Evolutionary conservation across 768 basidiomycete genomes (phyloP), one percentile per base, ranked within the genome.

Genomic region (Lepiota venenata): DNA sequence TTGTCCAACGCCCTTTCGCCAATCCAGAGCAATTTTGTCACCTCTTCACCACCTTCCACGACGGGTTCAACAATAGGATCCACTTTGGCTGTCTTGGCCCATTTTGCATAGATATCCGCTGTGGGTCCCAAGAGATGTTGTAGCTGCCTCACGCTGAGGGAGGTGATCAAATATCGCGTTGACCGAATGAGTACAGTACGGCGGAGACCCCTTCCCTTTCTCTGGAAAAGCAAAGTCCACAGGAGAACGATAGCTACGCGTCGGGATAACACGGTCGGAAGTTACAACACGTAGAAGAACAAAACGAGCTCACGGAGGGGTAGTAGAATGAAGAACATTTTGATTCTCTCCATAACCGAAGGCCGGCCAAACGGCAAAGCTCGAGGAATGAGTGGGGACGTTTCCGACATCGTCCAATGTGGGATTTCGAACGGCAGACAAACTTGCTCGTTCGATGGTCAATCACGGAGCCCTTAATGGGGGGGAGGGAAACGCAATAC

Each of bases 1-100:
- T 59, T 57, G 18, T 62, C 57, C 35, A 57, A 47, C 29, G 49
- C 45, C 29, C 59, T 51, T 29, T 60, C 56, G 5, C 60, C 56
- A 16, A 56, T 46, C 58, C 60, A 63, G 20, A 61, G 51, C 9
- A 61, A 29, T 20, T 61, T 56, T 1, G 57, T 32, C 32, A 32
- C 52, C 2, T 40, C 57, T 39, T 59, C 60, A n/a, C 37, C 54
- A 27, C 59, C 54, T 14, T 21, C 40, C 35, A 8, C 2, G 32
- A 32, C 32, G 32, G 32, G 10, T 32, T 61, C 61, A 1, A 56
- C 20, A 8, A 27, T 10, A 12, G 45, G 38, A 12, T 39, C 45
- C 8, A 46, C 10, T 7, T 47, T 54, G 10, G 5, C 40, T 14
- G 10, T 25, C 37, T 21, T 40, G 22, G 37, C 40, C 52, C 52